Evolutionary conservation across 75 land plant genomes (phyloP).

Genomic region (Pinus albicaulis): DNA sequence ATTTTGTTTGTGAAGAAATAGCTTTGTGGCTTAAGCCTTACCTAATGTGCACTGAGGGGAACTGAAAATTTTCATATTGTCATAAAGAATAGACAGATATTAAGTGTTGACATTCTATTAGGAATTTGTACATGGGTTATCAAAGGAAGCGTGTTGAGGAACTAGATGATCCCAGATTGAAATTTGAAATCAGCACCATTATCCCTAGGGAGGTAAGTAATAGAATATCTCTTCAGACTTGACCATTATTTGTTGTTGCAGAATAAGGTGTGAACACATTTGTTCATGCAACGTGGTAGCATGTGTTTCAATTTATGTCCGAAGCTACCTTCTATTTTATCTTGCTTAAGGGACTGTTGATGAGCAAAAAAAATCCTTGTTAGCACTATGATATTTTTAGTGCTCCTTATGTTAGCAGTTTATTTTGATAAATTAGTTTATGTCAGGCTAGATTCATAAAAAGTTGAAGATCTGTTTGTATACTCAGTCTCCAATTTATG

Average conservation of each 20-base stretch:
- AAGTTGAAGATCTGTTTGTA: too few relatives aligned
- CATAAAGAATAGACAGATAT: not conserved
- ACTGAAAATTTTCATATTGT: slow-evolving; percentile 1
- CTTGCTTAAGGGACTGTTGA: not conserved
- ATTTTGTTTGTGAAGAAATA: slow-evolving; percentile 8
- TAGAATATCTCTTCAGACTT: not conserved
- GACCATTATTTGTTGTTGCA: not conserved
- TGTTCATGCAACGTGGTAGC: not conserved
- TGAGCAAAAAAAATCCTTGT: too few relatives aligned
- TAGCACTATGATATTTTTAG: too few relatives aligned
- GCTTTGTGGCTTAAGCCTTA: not conserved
- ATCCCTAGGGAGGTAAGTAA: slow-evolving; percentile 62
- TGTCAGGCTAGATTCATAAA: too few relatives aligned
- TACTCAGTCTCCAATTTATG: too few relatives aligned
- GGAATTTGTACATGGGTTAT: slow-evolving; percentile 66
- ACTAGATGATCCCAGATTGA: slow-evolving; percentile 74
- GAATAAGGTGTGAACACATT: not conserved
- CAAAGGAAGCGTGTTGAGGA: slow-evolving; percentile 73
- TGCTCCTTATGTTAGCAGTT: too few relatives aligned
- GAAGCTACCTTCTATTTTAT: not conserved
- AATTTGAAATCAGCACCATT: slow-evolving; percentile 80
- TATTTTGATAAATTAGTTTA: not conserved
- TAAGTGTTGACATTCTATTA: slow-evolving; percentile 13
- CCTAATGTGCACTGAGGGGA: not conserved
- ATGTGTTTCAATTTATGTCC: not conserved